phyloP scores from a whole-genome alignment of 2,329 filamentous ascomycete genomes.

The Neospermospora avenae region DNA sequence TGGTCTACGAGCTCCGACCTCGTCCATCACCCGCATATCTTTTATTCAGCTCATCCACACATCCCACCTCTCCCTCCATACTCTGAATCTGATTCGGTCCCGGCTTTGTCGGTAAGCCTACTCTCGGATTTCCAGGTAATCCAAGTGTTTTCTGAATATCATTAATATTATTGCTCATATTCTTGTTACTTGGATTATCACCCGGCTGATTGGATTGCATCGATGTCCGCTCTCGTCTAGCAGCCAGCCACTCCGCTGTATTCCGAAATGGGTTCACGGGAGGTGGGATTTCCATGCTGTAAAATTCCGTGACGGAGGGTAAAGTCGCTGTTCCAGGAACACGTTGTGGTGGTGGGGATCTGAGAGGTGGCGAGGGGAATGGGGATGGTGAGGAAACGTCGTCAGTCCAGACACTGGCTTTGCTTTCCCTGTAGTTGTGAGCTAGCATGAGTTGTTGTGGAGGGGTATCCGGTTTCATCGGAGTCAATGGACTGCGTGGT shows the following conservation, averaged over 20 bases:
- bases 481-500: constrained; percentile 6
- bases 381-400: constrained; percentile 22
- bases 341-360: neutral
- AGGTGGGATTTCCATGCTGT: constrained; percentile 10
- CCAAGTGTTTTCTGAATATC: neutral
- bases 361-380: constrained; percentile 9
- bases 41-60: neutral
- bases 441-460: neutral
- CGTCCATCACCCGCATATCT: neutral
- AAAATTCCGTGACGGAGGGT: neutral
- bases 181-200: neutral
- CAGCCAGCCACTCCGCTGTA: constrained; percentile 19
- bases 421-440: constrained; percentile 21
- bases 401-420: constrained; percentile 32
- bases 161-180: neutral
- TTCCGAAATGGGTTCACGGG: constrained; percentile 11
- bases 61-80: constrained; percentile 7
- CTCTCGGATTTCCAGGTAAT: neutral
- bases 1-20: neutral
- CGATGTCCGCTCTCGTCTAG: neutral
- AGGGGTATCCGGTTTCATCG: constrained; percentile 1
- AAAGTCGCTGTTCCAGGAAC: neutral
- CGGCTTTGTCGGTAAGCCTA: neutral
- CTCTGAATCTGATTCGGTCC: neutral
- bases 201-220: neutral